Evolutionary conservation across 73 alveolate genomes (phyloP).

Genomic region (Paramecium tetraurelia): DNA sequence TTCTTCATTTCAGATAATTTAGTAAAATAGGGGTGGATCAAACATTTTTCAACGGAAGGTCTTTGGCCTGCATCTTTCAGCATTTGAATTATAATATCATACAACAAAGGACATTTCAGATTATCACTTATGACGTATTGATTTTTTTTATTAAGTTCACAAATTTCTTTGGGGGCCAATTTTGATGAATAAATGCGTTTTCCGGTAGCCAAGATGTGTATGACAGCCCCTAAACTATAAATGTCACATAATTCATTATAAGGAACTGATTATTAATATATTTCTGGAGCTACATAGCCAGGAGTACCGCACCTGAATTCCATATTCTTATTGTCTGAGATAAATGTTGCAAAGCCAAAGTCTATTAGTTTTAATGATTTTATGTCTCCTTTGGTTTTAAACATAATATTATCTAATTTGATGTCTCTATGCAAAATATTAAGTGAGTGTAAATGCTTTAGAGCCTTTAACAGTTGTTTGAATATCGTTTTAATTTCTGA

Average conservation of each 20-base stretch:
- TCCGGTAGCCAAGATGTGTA: constrained; percentile 14
- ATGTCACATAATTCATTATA: constrained; percentile 64
- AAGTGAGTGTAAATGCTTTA: not conserved
- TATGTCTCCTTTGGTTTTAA: not conserved
- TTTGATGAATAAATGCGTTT: not conserved
- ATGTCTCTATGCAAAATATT: constrained; percentile 59
- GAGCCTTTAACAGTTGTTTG: constrained; percentile 11
- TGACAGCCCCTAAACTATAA: constrained; percentile 68
- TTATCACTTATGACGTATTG: not conserved
- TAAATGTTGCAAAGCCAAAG: constrained; percentile 67
- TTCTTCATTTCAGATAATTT: not conserved
- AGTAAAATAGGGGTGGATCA: not conserved
- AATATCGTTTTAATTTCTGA: not conserved
- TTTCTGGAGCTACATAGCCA: constrained; percentile 82
- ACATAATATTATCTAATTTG: constrained; percentile 57
- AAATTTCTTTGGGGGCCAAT: not conserved
- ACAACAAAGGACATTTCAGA: not conserved
- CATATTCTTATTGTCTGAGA: not conserved
- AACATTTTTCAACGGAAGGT: not conserved
- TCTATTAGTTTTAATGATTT: constrained; percentile 62
- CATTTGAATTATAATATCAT: not conserved
- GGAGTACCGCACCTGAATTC: constrained; percentile 76
- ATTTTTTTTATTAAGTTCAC: not conserved
- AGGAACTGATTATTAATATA: constrained; percentile 56
- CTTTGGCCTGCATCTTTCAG: not conserved